Evolutionary conservation across 2,329 filamentous ascomycete species (phyloP).

Genomic region (Fusarium hostae): DNA sequence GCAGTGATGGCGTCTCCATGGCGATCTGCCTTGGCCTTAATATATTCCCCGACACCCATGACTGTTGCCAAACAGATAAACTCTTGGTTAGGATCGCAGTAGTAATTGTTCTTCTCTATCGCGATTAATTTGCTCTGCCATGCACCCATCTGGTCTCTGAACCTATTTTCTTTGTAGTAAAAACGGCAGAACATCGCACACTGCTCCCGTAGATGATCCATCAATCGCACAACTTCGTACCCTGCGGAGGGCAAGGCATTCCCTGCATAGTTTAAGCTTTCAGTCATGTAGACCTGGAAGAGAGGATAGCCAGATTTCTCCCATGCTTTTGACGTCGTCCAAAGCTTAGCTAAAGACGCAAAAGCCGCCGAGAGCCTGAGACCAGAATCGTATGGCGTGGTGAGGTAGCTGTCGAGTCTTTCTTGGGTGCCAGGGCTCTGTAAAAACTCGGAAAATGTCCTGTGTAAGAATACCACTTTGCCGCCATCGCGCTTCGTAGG

Average conservation of each 20-base stretch:
- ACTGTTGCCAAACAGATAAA: neutral
- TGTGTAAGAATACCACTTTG: neutral
- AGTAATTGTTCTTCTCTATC: neutral
- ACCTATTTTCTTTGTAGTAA: neutral
- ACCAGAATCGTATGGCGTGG: neutral
- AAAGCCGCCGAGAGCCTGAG: neutral
- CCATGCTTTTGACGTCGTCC: neutral
- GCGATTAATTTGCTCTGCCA: neutral
- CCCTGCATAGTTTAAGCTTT: neutral
- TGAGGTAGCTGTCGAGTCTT: neutral
- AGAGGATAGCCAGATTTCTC: accelerated
- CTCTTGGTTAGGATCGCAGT: neutral
- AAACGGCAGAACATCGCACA: neutral
- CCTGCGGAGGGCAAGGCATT: accelerated
- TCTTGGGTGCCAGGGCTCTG: accelerated
- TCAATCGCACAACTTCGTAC: neutral
- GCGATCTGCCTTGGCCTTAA: neutral
- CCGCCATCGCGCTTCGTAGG: accelerated
- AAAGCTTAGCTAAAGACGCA: neutral
- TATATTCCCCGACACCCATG: neutral
- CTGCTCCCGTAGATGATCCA: neutral
- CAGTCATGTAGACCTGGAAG: accelerated
- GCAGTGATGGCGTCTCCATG: neutral
- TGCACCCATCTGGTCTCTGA: accelerated
- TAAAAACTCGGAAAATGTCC: neutral